Evolutionary conservation across 768 basidiomycete genomes (phyloP), one percentile per base, ranked within the genome.

Genomic region (Lyophyllum semitale): DNA sequence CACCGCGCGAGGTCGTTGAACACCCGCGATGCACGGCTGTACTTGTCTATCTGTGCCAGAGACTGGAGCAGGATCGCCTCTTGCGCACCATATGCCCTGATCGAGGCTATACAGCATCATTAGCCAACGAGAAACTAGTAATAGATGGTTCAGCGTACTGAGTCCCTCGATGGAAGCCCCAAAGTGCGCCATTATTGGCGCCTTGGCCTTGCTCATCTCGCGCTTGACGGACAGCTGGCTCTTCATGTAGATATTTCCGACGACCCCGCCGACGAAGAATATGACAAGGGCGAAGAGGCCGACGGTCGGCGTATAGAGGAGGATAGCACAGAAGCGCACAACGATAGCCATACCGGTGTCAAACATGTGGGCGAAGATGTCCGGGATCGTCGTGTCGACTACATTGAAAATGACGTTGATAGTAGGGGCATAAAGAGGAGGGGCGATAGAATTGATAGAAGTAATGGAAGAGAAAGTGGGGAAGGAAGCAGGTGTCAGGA

Each of bases 21-120:
- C 1, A 74, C 71, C 12, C 77, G 61, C 3, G 77, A 68, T 3
- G 77, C 65, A 33, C 77, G 73, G 11, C 73, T 71, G 55, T 80
- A 85, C 29, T 71, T 68, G 63, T 89, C 80, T 20, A 88, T 81
- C 7, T 81, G 74, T 20, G 70, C 67, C 37, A 79, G 60, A 3
- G 79, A 76, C 58, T 80, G 71, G 48, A 43, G 42, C 53, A 66
- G 76, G 70, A 77, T 83, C 2, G 68, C 53, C 18, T 72, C 67
- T 67, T 87, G 76, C 3, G 81, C 83, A 3, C 82, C 81, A 63
- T 85, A 90, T 0, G 88, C 88, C 13, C 87, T 75, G 49, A 90
- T 84, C 6, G 84, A 79, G 3, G 66, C 79, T 80, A 35, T 11
- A 25, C 4, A 29, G n/a, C 25, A 48, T n/a, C 30, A 43, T 38